Base-by-base conservation (phyloP, 2,329 filamentous ascomycete genomes). In the Penicillium rolfsii region DNA sequence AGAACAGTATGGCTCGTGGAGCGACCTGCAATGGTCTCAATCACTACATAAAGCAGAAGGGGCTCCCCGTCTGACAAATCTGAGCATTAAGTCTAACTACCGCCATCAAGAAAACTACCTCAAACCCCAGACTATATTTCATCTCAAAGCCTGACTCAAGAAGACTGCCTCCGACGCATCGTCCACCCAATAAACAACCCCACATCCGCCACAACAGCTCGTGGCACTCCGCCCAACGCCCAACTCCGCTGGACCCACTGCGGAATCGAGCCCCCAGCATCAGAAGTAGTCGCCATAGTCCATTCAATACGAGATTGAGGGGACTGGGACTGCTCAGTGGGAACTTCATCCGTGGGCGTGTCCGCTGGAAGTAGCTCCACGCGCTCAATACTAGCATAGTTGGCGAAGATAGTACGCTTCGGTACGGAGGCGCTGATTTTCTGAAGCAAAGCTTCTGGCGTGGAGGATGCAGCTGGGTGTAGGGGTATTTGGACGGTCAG, bases 181-280 rank as follows among this genome's bases (percentile, higher is more conserved):
- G 62, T 67, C 76, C 76, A 78, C 24, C 62, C 63, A 48, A 78
- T 65, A 63, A 78, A 77, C 49, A 76, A 69, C n/a, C 74, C 74
- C 57, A 78, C 76, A 70, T 77, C 74, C 16, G 70, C 72, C 22
- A 76, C 74, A 54, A 78, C 70, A 28, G 76, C 75, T 43, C 68
- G 71, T 2, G 76, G 74, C 41, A 75, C 71, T 24, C 75, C 75
- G 24, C 75, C 73, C 60, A 77, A 61, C 22, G 65, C 71, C 74
- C 73, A 76, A 57, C 67, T 78, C 49, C 74, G 68, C 64, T 77
- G 74, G 61, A 78, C 62, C 71, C 73, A 76, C 59, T 67, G 65
- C 11, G 75, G 75, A 55, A 77, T 77, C 26, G 65, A 70, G 3
- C 75, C 75, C 9, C 73, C 71, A 9, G 76, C 73, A 59, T 77